Evolutionary conservation across 306 rosid species (phyloP).

Genomic region (Herpetospermum pedunculosum): DNA sequence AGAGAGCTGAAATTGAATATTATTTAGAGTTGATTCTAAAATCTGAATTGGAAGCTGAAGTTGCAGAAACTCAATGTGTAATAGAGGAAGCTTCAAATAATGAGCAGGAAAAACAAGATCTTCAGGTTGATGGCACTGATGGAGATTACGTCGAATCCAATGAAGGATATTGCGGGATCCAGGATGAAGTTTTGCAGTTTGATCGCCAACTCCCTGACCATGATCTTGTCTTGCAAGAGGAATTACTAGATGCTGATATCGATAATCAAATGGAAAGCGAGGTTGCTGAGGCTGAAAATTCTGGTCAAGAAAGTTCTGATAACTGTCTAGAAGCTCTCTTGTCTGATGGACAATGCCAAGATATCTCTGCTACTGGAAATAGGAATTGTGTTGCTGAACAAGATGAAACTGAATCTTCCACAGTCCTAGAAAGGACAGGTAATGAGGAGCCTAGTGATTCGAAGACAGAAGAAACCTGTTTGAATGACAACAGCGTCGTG

Average conservation of each 20-base stretch:
- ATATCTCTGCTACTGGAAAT: not conserved
- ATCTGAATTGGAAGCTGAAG: conserved; percentile 8
- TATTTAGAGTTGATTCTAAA: conserved; percentile 3
- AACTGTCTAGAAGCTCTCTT: not conserved
- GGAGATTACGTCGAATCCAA: conserved; percentile 2
- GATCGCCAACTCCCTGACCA: not conserved
- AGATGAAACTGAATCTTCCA: conserved; percentile 4
- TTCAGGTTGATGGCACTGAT: conserved; percentile 10
- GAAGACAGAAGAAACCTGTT: conserved; percentile 6
- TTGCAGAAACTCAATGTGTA: conserved; percentile 7
- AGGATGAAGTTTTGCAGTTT: not conserved
- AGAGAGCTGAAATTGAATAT: conserved; percentile 12
- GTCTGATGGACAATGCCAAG: conserved; percentile 4
- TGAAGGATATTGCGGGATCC: conserved; percentile 3
- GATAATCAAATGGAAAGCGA: conserved; percentile 3
- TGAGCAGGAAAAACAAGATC: conserved; percentile 1
- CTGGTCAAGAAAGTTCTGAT: not conserved
- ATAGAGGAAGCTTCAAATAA: conserved; percentile 13
- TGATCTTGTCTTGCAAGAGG: not conserved
- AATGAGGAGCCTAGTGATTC: conserved; percentile 1
- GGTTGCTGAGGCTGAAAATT: not conserved
- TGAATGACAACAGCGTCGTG: not conserved
- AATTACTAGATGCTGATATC: not conserved
- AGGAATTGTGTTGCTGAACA: conserved; percentile 3
- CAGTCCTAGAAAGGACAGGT: not conserved